Base-by-base conservation (phyloP, 2,329 filamentous ascomycete genomes). In the Sporothrix variecibatus region DNA sequence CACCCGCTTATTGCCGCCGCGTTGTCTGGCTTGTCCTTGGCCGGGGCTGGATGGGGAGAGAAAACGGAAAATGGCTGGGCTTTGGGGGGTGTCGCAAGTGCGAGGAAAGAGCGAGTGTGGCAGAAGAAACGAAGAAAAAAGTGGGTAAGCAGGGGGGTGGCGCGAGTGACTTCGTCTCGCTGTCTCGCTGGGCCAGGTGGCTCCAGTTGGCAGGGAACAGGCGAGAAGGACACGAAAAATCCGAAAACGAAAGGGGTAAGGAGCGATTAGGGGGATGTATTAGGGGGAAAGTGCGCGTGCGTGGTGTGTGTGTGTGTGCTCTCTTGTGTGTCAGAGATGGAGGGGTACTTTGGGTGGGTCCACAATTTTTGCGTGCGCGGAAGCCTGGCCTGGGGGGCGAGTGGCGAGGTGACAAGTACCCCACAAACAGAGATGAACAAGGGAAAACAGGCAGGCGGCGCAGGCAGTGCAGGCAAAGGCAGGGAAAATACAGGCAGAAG, bases 341-440 rank as follows among this genome's bases (percentile, higher is more conserved):
- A 70, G 71, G 56, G 73, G 79, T 81, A 79, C 80, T 79, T 78
- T 79, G 77, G 79, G 78, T 75, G 75, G 76, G 72, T 67, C 75
- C 67, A 73, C 72, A 23, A 26, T 74, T 60, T 60, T 72, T 71
- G 71, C 51, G 71, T 67, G 70, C 73, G 72, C 74, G 78, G 79
- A 74, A 81, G 80, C 80, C 80, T 81, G 78, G 77, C 79, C 77
- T 77, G 71, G 78, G 78, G 72, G 58, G 73, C 77, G 75, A 78
- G 79, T 79, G 79, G 77, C 79, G 75, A 79, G 72, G 77, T 74
- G 6, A 38, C 31, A 74, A 71, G 75, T 76, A 77, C 73, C 62
- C 56, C 71, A 71, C 73, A 76, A 76, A 76, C 73, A 75, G 67
- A 31, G 62, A 69, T 60, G 73, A 60, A 74, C 53, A 67, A 53